A percentile compares a stretch with the other conserved stretches of the same genome.
These are phyloP conservation scores for Cystobasidium tubakii DNA, from an alignment of 768 basidiomycete species.

Conservation along the genomic window DNA sequence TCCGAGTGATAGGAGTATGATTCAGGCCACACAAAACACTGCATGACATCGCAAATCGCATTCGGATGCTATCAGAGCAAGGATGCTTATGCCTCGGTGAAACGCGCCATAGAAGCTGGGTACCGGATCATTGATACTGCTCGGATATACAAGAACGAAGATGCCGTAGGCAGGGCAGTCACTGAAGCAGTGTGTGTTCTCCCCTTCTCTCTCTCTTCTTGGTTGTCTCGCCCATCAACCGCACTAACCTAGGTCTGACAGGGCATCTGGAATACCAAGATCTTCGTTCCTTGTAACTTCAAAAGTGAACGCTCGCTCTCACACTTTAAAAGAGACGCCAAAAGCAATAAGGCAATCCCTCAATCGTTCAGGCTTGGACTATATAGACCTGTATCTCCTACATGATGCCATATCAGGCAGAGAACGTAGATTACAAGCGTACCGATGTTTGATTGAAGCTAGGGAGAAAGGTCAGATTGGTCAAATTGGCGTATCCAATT, in stretches of 20 bases:
- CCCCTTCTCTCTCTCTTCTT: not conserved
- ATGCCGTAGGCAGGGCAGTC: constrained; percentile 17
- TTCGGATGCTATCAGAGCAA: constrained; percentile 32
- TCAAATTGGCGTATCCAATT: constrained; percentile 30
- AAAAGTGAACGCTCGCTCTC: constrained; percentile 24
- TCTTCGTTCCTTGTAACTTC: not conserved
- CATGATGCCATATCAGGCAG: constrained; percentile 33
- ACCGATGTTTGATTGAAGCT: constrained; percentile 1
- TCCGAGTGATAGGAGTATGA: not conserved
- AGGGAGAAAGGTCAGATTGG: constrained; percentile 6
- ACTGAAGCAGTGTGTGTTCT: not conserved
- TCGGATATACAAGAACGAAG: constrained; percentile 28
- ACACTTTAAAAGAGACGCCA: constrained; percentile 21
- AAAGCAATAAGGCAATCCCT: constrained; percentile 22
- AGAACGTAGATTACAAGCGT: constrained; percentile 25
- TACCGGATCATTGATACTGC: constrained; percentile 19
- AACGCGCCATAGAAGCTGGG: not conserved
- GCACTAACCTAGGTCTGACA: not conserved
- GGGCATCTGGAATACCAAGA: not conserved
- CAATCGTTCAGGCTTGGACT: constrained; percentile 3
- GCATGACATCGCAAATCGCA: constrained; percentile 7
- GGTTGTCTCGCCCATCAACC: not conserved
- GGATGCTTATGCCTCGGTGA: not conserved
- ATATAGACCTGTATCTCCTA: constrained; percentile 34
- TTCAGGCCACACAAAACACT: not conserved